Evolutionary conservation across 805 yeast genomes (phyloP), one percentile per base, ranked within the genome.

Genomic region (Candida jianshihensis): DNA sequence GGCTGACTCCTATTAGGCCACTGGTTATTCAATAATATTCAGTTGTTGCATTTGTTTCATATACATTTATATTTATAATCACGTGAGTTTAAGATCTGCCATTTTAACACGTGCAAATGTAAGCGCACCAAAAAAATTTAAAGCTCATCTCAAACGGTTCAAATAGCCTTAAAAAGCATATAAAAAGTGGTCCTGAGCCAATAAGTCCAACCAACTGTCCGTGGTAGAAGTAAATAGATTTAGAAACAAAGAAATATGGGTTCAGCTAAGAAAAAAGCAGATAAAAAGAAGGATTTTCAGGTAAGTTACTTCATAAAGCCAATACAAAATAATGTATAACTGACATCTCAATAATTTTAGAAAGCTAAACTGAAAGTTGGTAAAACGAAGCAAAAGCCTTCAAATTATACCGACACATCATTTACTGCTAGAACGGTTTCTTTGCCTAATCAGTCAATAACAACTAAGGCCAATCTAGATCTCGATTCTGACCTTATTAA

Each of bases 311-410:
- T n/a, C 10, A 11, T 24, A 24, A 9, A 11, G 13, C 26, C 13
- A 9, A 24, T 20, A 21, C 7, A 21, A 21, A 21, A 21, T 11
- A 21, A 21, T 11, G 24, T 7, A 21, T 8, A 21, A 21, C 24
- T 21, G 11, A 21, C 24, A 27, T 24, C 20, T n/a, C n/a, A n/a
- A n/a, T n/a, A n/a, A n/a, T n/a, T n/a, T 17, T 15, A 65, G 51
- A 87, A 87, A 57, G 68, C 77, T 40, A 90, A 86, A 65, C 71
- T 92, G 35, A 81, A 73, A 51, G 97, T 92, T 24, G 98, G 98
- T 38, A 92, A 92, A 59, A 66, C 81, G 3, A 74, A 75, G 15
- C 75, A 78, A 6, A 75, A 75, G 43, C 77, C 88, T 6, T 73
- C 77, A 15, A 86, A 87, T 54, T 75, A 71, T 39, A 92, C 98